Evolutionary conservation across 345 rosid species (phyloP).

Genomic region (Camelina neglecta): DNA sequence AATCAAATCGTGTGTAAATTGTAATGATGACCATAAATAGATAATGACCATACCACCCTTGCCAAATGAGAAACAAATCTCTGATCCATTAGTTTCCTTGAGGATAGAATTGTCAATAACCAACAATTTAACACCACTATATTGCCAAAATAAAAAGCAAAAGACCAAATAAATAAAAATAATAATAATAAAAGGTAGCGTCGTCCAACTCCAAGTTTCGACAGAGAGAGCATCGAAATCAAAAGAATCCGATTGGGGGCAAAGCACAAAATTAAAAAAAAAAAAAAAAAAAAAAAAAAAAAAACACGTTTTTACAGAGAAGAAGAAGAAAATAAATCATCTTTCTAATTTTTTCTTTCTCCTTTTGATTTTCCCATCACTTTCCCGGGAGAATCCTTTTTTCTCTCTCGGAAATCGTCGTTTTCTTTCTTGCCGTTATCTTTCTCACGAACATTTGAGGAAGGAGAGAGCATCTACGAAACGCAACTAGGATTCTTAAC

Average conservation of each 20-base stretch:
- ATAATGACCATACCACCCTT: conserved; percentile 22
- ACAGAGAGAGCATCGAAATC: conserved; percentile 32
- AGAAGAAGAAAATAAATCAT: background rate
- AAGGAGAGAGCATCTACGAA: conserved; percentile 6
- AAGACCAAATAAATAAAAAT: background rate
- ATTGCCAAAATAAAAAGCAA: background rate
- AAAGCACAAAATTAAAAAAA: background rate
- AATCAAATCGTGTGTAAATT: conserved; percentile 27
- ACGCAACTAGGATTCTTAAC: conserved; percentile 17
- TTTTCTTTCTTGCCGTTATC: conserved; percentile 27
- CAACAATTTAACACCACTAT: background rate
- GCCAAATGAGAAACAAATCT: conserved; percentile 5
- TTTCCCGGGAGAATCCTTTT: conserved; percentile 44
- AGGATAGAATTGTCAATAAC: conserved; percentile 3
- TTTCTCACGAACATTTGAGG: conserved; percentile 26
- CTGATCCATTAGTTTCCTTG: background rate
- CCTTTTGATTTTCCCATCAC: conserved; percentile 34
- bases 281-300: no score
- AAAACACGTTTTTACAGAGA: conserved; percentile 26
- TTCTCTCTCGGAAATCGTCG: conserved; percentile 24
- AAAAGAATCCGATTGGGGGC: conserved; percentile 35
- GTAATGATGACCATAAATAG: conserved; percentile 10
- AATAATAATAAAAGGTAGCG: background rate
- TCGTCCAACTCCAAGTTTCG: background rate
- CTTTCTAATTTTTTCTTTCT: conserved; percentile 14